Evolutionary conservation across 208 protist genomes (phyloP).

Genomic region (Trypanosoma avium): DNA sequence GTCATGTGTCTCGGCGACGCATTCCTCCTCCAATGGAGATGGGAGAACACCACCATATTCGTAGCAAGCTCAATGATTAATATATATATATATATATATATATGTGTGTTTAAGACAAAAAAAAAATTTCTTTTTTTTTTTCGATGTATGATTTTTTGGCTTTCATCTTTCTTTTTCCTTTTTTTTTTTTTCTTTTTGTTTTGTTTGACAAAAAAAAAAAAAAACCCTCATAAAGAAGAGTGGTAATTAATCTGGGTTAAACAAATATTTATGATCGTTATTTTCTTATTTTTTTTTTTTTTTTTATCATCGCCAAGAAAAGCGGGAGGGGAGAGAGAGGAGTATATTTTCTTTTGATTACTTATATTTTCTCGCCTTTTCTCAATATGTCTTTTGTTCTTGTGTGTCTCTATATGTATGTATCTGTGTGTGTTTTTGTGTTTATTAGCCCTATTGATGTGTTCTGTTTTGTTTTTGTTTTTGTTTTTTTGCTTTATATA

Average conservation of each 20-base stretch:
- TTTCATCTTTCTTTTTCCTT: not conserved
- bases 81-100: not conserved
- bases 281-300: not conserved
- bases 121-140: not conserved
- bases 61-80: not conserved
- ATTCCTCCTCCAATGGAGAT: conserved; percentile 10
- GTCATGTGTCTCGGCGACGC: not conserved
- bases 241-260: too few species aligned
- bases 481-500: not conserved
- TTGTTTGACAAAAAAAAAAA: not conserved
- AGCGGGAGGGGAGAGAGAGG: not conserved
- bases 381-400: not conserved
- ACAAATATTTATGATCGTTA: too few species aligned
- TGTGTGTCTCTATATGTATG: too few species aligned
- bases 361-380: not conserved
- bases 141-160: not conserved
- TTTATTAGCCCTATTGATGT: conserved; percentile 4
- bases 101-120: too few species aligned
- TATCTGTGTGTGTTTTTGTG: too few species aligned
- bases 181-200: not conserved
- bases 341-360: not conserved
- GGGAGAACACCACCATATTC: not conserved
- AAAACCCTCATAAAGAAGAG: too few species aligned
- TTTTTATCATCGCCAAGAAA: not conserved
- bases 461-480: not conserved